A percentile compares a stretch with the other conserved stretches of the same genome.
These are phyloP conservation scores for Sclerotinia nivalis DNA, from an alignment of 2,329 filamentous ascomycete species.

Conservation along the genomic window DNA sequence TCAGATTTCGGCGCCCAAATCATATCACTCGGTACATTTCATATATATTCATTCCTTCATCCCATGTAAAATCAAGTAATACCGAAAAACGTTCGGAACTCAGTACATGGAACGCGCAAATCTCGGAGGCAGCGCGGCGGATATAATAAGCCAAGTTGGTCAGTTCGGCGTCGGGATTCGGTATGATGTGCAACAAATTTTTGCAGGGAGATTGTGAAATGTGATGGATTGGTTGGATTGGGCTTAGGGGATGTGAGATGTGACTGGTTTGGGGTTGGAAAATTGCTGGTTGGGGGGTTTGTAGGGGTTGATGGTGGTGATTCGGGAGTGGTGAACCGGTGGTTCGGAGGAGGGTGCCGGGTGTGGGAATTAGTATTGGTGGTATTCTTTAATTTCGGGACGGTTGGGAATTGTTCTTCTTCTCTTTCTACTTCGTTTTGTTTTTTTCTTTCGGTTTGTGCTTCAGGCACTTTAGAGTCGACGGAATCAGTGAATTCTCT, in stretches of 20 bases:
- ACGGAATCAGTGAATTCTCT: neutral
- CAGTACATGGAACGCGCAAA: neutral
- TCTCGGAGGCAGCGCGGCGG: neutral
- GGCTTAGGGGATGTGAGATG: neutral
- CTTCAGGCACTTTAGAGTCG: no score
- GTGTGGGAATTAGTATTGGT: neutral
- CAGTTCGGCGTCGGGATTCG: constrained; percentile 14
- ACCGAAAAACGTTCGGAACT: neutral
- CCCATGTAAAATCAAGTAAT: neutral
- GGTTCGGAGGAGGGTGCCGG: neutral
- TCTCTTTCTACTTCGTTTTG: neutral
- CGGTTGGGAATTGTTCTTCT: neutral
- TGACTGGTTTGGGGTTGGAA: neutral
- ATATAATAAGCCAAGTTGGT: neutral
- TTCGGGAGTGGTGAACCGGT: neutral
- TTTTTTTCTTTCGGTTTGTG: neutral
- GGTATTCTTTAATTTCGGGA: neutral
- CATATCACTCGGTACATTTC: neutral
- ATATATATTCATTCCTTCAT: neutral
- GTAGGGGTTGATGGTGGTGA: neutral
- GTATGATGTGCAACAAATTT: constrained; percentile 15
- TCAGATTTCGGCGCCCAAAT: neutral
- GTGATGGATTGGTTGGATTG: neutral
- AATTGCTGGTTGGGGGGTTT: neutral
- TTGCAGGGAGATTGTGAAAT: neutral